Evolutionary conservation across 148 eudicot genomes (phyloP), one percentile per base, ranked within the genome.

Genomic region (Linanthus parryae): DNA sequence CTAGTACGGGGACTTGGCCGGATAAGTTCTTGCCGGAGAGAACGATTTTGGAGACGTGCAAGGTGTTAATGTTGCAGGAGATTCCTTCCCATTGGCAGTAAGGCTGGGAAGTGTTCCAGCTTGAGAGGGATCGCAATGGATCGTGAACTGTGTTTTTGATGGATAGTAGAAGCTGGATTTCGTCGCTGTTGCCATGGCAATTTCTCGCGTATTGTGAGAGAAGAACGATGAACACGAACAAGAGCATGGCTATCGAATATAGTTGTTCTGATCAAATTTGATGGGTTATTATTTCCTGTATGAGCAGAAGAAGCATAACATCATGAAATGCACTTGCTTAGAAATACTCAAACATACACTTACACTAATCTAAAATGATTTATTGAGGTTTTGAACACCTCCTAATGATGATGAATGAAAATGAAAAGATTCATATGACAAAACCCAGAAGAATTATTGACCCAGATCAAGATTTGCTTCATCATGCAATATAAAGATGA

Each of bases 31-130:
- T 72, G 42, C 74, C 76, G 4, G 85, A 67, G 27, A 90, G 80
- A 48, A 73, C 68, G 23, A 90, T 65, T 42, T 48, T 60, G 10
- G 64, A 22, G 31, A 90, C 78, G 48, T 70, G 78, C 13, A 84
- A 67, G 0, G 66, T 54, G 24, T 55, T 41, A n/a, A n/a, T n/a
- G 14, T 72, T 58, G 46, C 97, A 90, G 9, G 73, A 40, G 42
- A 90, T 55, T 23, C 97, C 95, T 25, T 55, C 48, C 91, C 91
- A 90, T 7, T 59, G 42, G 51, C 97, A 90, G 36, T 59, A 56
- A 10, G 81, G 28, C 18, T 53, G 61, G 38, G 87, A 77, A 48
- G 58, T 18, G 59, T 73, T 66, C 97, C 97, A 90, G 65, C 28
- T 78, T 31, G 75, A 61, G 61, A 90, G 88, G 27, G 73, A 62